These are phyloP conservation scores for Phytophthora idaei DNA, from an alignment of 352 stramenopile genomes.

Conservation along the genomic window DNA sequence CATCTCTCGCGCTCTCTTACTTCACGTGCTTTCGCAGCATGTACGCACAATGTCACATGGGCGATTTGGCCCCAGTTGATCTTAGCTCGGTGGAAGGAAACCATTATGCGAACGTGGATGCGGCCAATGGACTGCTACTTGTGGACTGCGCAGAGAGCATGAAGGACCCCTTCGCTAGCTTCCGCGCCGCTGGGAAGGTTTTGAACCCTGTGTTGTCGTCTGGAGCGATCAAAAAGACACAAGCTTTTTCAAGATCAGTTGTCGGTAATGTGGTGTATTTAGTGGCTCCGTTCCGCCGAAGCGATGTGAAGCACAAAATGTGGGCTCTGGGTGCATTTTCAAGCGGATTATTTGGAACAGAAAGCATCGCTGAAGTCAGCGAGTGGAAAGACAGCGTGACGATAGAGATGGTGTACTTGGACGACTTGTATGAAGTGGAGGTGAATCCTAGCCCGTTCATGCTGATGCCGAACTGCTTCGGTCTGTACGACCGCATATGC, in stretches of 20 bases:
- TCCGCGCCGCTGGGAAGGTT: constrained; percentile 62
- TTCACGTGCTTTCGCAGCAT: constrained; percentile 70
- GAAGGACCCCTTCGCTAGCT: constrained; percentile 68
- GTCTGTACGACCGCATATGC: constrained; percentile 71
- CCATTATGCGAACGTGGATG: constrained; percentile 52
- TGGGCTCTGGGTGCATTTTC: constrained; percentile 72
- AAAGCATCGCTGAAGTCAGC: constrained; percentile 25
- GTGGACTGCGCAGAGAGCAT: constrained; percentile 58
- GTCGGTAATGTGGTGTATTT: constrained; percentile 75
- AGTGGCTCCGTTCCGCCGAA: constrained; percentile 65
- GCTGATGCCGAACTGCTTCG: constrained; percentile 64
- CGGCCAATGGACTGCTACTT: constrained; percentile 57
- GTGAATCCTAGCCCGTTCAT: constrained; percentile 65
- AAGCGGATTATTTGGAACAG: constrained; percentile 56
- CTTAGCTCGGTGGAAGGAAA: constrained; percentile 45
- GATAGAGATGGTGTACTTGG: constrained; percentile 72
- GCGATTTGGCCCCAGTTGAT: constrained; percentile 63
- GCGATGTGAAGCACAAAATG: constrained; percentile 75
- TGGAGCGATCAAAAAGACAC: constrained; percentile 57
- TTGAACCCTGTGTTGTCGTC: constrained; percentile 55
- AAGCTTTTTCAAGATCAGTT: constrained; percentile 66
- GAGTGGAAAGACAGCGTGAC: constrained; percentile 63
- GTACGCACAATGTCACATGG: constrained; percentile 75
- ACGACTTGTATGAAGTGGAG: constrained; percentile 71
- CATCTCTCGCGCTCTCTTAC: constrained; percentile 71